Base-by-base conservation (phyloP, 148 eudicot genomes). In the Persicaria maculosa region DNA sequence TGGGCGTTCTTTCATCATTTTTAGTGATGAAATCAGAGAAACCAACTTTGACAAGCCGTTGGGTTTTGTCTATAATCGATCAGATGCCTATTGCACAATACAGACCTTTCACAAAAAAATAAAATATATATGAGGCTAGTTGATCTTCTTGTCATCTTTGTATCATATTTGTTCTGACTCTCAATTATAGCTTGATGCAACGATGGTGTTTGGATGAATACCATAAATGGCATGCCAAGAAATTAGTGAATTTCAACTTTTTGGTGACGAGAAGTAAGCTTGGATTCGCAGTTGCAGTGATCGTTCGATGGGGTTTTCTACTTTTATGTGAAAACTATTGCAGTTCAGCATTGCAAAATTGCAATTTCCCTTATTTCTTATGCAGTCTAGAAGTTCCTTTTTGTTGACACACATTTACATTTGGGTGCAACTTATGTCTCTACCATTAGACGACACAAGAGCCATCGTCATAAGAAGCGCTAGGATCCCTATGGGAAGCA, bases 401-500 rank as follows among this genome's bases (percentile, higher is more conserved):
- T 12, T 11, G n/a, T n/a, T n/a, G 16, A 15, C n/a, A 52, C 17
- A 52, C 16, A 47, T 68, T 77, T 78, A 86, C 76, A 80, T 79
- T 48, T 77, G 83, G n/a, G 82, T 68, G 46, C 73, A 77, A 48
- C 86, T 82, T 44, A 80, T 61, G 70, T 87, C 76, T 67, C 83
- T 78, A 44, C 78, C 82, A 79, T 82, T 79, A 65, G 80, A 85
- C 61, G 97, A 92, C 94, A 84, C 84, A 68, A 91, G 88, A 44
- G 97, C 98, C 78, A 93, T 74, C 58, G 85, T 74, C 86, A 91
- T 76, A 17, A 93, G 92, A 45, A 93, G 44, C 0, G 73, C 91
- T 65, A 89, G 80, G 4, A 93, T 89, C 78, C 84, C 86, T 44
- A 93, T 85, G 2, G 98, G 98, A n/a, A 93, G 80, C 75, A 93